Conservation (phyloP, 148 eudicot genomes). For the Linanthus parryae region DNA sequence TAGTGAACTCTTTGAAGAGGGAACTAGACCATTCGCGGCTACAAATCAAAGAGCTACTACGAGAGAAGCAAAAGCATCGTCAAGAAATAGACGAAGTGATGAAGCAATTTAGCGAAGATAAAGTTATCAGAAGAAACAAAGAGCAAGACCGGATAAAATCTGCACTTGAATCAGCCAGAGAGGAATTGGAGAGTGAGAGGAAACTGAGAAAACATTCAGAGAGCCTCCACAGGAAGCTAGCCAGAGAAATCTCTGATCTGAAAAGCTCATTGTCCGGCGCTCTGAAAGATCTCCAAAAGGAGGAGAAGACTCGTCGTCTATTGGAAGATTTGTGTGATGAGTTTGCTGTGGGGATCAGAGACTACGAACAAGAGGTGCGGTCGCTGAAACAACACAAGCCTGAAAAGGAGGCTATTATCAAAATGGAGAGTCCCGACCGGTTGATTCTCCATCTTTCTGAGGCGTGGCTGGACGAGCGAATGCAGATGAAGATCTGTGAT, state of each 20-base stretch:
- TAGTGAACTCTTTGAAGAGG: slow-evolving; percentile 46
- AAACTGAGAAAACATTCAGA: slow-evolving; percentile 63
- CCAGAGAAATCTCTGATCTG: slow-evolving; percentile 50
- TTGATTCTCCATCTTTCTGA: slow-evolving; percentile 74
- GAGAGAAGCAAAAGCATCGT: slow-evolving; percentile 59
- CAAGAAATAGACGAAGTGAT: slow-evolving; percentile 47
- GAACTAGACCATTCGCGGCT: slow-evolving; percentile 49
- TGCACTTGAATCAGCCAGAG: slow-evolving; percentile 41
- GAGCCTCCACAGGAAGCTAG: slow-evolving; percentile 61
- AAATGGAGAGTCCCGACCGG: slow-evolving; percentile 42
- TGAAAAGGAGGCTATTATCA: slow-evolving; percentile 33
- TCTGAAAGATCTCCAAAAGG: slow-evolving; percentile 56
- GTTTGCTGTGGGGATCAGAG: slow-evolving; percentile 69
- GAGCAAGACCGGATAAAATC: slow-evolving; percentile 53
- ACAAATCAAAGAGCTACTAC: slow-evolving; percentile 41
- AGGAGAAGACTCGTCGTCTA: slow-evolving; percentile 56
- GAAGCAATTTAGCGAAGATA: slow-evolving; percentile 38
- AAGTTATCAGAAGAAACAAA: slow-evolving; percentile 26
- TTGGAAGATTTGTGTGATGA: slow-evolving; percentile 86
- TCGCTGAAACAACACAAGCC: slow-evolving; percentile 32
- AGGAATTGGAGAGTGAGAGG: slow-evolving; percentile 67
- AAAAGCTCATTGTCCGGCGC: slow-evolving; percentile 47
- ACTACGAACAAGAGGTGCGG: slow-evolving; percentile 70
- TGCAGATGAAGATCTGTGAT: slow-evolving; percentile 53
- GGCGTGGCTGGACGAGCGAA: slow-evolving; percentile 89